Evolutionary conservation across 805 yeast species (phyloP), one percentile per base, ranked within the genome.

Genomic region (Wickerhamiella shivajii): DNA sequence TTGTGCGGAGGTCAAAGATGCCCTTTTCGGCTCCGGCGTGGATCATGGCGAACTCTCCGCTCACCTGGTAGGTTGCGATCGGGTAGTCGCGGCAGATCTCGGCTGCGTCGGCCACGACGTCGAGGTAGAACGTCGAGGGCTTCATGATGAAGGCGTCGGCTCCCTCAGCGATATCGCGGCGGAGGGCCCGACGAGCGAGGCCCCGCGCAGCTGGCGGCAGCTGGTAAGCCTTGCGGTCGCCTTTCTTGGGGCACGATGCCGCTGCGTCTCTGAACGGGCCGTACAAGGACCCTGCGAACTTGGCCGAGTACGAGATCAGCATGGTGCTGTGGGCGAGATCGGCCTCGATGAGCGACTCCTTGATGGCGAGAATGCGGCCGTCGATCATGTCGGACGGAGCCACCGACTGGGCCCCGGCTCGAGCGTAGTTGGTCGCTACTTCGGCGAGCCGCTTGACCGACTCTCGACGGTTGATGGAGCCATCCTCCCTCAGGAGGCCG

Each of bases 191-290:
- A 49, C 92, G 77, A 7, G 97, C 98, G 37, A 90, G 65, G 0
- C 98, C 98, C 30, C 79, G 69, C 17, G 93, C 95, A 13, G 84
- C 92, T 3, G 85, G 68, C 7, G 98, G 98, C 39, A 90, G 66
- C 60, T 90, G 98, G 57, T 90, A 90, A 43, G 81, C 71, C 53
- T 75, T 79, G 53, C 98, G 71, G 56, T 90, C 96, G 35, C 98
- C 98, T 39, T 70, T 66, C 14, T 80, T 67, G 7, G 98, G 97
- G 3, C 75, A 65, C 33, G 93, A 77, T 23, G 92, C 90, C 3
- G 97, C 98, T 28, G 96, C 96, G 47, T 90, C 98, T 55, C 98
- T 69, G 65, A 90, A 90, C 4, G 98, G 98, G 1, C 98, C 98
- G 53, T 90, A 90, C 31, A 90, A 62, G 42, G 73, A 71, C 22